Base-by-base conservation (phyloP, 805 yeast species). In the Metschnikowia proteae region DNA sequence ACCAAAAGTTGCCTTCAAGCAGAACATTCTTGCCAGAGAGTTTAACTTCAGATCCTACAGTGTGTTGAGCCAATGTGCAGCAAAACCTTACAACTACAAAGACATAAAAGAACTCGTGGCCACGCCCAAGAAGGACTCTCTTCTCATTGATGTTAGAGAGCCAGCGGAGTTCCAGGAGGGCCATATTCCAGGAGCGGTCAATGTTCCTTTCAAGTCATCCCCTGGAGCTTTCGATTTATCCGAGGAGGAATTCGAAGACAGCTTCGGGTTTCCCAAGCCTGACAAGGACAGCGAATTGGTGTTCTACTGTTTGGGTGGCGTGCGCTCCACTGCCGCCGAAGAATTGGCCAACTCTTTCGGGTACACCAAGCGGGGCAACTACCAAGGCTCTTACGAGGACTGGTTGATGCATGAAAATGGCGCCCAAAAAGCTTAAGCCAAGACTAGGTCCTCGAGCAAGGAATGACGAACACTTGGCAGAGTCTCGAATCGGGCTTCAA, bases 301-400 rank as follows among this genome's bases (percentile, higher is more conserved):
- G 37, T 91, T 92, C 69, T 91, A 91, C 71, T 92, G 99, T 69
- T 80, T 86, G 43, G 96, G 87, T 6, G 99, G 99, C 48, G 86
- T 90, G 41, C 83, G 99, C 73, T 85, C 95, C 25, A 78, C 88
- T 39, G 88, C 89, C 53, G 91, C 97, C 38, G 96, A 89, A 64
- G 96, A 88, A 62, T 75, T 92, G 62, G 98, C 98, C 10, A 80
- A 82, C 52, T 86, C 96, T 25, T 88, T 84, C 67, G 98, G 97
- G 8, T 92, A 92, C 68, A 70, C 77, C 43, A 79, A 86, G 58
- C 79, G 97, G 56, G 89, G 91, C 49, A 88, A 90, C 66, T 92
- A 92, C 68, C 68, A 77, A 37, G 98, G 98, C 4, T 86, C 96
- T 9, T 86, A 83, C 67, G 83, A 80, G 60, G 97, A 92, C 65